Evolutionary conservation across 2,329 filamentous ascomycete species (phyloP).

Genomic region (Colletotrichum sp.): DNA sequence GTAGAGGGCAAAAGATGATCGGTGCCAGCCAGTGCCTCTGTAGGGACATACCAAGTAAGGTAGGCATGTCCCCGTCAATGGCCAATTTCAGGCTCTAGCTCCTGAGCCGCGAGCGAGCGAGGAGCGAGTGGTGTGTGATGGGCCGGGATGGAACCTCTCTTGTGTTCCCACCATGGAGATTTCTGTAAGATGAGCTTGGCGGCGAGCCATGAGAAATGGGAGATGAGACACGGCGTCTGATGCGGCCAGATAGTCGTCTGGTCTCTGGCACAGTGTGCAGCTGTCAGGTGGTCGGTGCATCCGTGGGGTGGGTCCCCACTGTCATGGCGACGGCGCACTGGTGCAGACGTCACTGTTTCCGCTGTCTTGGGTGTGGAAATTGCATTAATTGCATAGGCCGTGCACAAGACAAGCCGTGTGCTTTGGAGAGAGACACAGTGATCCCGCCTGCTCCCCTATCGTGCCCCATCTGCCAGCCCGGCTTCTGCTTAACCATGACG

Average conservation of each 20-base stretch:
- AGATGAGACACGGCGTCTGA: slow-evolving; percentile 22
- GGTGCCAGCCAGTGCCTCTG: neutral
- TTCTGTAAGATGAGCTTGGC: slow-evolving; percentile 21
- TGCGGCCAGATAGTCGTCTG: slow-evolving; percentile 18
- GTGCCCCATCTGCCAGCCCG: slow-evolving; percentile 25
- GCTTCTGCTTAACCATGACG: slow-evolving; percentile 18
- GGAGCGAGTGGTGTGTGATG: neutral
- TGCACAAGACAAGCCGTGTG: neutral
- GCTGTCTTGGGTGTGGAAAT: neutral
- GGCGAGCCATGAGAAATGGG: slow-evolving; percentile 13
- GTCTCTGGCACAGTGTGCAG: slow-evolving; percentile 12
- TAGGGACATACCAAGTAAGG: neutral
- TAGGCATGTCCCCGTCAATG: neutral
- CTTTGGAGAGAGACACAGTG: neutral
- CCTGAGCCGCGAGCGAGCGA: neutral
- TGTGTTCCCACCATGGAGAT: slow-evolving; percentile 20
- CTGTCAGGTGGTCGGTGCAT: neutral
- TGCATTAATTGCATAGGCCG: neutral
- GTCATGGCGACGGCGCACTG: neutral
- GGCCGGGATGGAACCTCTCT: slow-evolving; percentile 9
- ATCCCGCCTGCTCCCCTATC: slow-evolving; percentile 29
- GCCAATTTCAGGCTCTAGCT: slow-evolving; percentile 9
- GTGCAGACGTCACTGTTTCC: neutral
- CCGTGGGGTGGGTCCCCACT: neutral
- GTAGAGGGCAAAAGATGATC: neutral